These are phyloP conservation scores for Beauveria pseudobassiana DNA, from an alignment of 2,329 filamentous ascomycete species.

Conservation along the genomic window DNA sequence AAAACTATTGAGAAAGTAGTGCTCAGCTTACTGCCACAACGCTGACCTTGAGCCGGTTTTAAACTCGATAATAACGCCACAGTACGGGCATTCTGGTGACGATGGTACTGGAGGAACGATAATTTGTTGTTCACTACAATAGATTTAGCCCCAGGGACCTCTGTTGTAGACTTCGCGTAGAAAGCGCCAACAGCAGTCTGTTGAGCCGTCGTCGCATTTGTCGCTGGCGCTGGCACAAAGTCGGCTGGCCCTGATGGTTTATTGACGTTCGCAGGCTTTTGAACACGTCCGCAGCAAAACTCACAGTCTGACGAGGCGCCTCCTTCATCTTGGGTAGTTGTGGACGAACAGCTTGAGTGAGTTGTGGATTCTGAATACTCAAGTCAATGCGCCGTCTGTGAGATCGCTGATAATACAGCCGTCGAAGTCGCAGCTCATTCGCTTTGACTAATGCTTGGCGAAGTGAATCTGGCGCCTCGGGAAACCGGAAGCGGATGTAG, in stretches of 20 bases:
- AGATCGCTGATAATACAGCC: constrained; percentile 15
- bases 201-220: constrained; percentile 17
- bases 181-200: constrained; percentile 17
- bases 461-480: constrained; percentile 19
- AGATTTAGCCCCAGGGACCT: constrained; percentile 17
- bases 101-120: constrained; percentile 15
- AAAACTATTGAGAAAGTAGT: constrained; percentile 2
- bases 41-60: constrained; percentile 7
- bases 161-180: constrained; percentile 14
- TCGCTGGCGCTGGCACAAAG: constrained; percentile 11
- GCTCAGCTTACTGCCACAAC: constrained; percentile 13
- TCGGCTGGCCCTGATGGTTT: background rate
- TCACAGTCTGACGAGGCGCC: constrained; percentile 8
- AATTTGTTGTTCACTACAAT: constrained; percentile 17
- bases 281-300: constrained; percentile 10
- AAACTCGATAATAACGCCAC: constrained; percentile 17
- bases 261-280: constrained; percentile 9
- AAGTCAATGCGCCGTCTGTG: constrained; percentile 15
- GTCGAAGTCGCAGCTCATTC: constrained; percentile 17
- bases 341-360: background rate
- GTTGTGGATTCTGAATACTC: constrained; percentile 11
- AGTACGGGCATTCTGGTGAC: constrained; percentile 16
- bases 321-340: constrained; percentile 13
- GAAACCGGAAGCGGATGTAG: constrained; percentile 22
- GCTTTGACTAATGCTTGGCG: constrained; percentile 16